phyloP scores from a whole-genome alignment of 1,139 yeast genomes.

The Suhomyces maxii region DNA sequence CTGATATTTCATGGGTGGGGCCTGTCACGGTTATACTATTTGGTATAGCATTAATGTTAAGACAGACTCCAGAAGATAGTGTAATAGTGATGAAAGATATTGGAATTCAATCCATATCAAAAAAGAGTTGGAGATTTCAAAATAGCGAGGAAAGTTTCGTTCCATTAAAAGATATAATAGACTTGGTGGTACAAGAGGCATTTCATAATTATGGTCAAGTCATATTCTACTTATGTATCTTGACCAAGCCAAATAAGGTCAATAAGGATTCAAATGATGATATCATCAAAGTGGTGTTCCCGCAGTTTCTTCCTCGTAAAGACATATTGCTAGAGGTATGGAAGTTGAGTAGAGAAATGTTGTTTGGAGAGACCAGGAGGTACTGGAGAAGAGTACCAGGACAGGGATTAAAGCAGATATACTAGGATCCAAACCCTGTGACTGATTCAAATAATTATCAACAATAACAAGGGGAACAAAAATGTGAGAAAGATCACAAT shows the following conservation, averaged over 20 bases:
- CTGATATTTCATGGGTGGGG: background rate
- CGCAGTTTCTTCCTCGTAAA: slow-evolving; percentile 46
- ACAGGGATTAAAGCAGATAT: slow-evolving; percentile 32
- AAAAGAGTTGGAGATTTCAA: slow-evolving; percentile 31
- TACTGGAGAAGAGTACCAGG: slow-evolving; percentile 49
- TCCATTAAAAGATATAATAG: slow-evolving; percentile 54
- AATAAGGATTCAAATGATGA: slow-evolving; percentile 21
- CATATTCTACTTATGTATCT: slow-evolving; percentile 57
- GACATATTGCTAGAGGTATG: slow-evolving; percentile 43
- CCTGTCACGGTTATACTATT: slow-evolving; percentile 11
- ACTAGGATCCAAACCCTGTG: background rate
- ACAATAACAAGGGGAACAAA: no score
- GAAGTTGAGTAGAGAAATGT: slow-evolving; percentile 37
- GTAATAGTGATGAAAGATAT: slow-evolving; percentile 39
- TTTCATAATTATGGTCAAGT: slow-evolving; percentile 62
- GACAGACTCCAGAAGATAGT: slow-evolving; percentile 33
- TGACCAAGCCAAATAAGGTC: slow-evolving; percentile 35
- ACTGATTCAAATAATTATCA: no score
- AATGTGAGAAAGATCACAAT: no score
- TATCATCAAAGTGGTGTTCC: slow-evolving; percentile 50
- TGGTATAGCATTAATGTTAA: slow-evolving; percentile 9
- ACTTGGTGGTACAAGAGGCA: slow-evolving; percentile 68
- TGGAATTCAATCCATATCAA: slow-evolving; percentile 36
- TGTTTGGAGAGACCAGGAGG: slow-evolving; percentile 38
- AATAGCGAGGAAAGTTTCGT: slow-evolving; percentile 34